Conservation (phyloP, 2,329 filamentous ascomycete genomes). For the Phaeoacremonium minimum region DNA sequence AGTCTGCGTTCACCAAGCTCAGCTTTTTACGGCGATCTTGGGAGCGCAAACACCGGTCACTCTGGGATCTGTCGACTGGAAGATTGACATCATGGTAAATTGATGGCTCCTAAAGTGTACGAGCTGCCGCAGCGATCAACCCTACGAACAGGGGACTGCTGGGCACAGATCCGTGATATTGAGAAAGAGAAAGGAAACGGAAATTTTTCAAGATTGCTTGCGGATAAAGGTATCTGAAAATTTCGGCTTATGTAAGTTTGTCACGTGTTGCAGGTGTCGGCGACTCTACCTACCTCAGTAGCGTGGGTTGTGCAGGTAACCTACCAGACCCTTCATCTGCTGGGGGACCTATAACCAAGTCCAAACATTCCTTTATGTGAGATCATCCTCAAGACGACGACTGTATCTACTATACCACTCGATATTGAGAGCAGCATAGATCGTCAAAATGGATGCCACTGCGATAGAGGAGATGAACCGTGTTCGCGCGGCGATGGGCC, state of each 20-base stretch:
- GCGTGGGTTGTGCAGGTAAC: too few relatives aligned
- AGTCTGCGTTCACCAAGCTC: constrained; percentile 61
- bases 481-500: constrained; percentile 80
- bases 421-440: too few relatives aligned
- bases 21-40: constrained; percentile 64
- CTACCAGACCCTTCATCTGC: too few relatives aligned
- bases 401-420: too few relatives aligned
- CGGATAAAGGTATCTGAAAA: constrained; percentile 29
- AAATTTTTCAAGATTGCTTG: too few relatives aligned
- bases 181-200: constrained; percentile 25
- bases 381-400: too few relatives aligned
- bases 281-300: too few relatives aligned
- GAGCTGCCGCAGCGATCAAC: constrained; percentile 82
- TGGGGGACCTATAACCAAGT: too few relatives aligned
- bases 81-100: constrained; percentile 70
- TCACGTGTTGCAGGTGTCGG: too few relatives aligned
- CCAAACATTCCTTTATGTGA: too few relatives aligned
- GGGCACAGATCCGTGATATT: constrained; percentile 76
- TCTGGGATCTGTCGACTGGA: constrained; percentile 97
- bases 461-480: constrained; percentile 93
- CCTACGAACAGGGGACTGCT: constrained; percentile 67
- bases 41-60: constrained; percentile 58
- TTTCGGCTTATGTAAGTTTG: constrained; percentile 15
- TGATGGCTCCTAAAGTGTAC: constrained; percentile 78
- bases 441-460: constrained; percentile 55